phyloP scores from a whole-genome alignment of 2,329 filamentous ascomycete species.

The Myriosclerotinia curreyana region DNA sequence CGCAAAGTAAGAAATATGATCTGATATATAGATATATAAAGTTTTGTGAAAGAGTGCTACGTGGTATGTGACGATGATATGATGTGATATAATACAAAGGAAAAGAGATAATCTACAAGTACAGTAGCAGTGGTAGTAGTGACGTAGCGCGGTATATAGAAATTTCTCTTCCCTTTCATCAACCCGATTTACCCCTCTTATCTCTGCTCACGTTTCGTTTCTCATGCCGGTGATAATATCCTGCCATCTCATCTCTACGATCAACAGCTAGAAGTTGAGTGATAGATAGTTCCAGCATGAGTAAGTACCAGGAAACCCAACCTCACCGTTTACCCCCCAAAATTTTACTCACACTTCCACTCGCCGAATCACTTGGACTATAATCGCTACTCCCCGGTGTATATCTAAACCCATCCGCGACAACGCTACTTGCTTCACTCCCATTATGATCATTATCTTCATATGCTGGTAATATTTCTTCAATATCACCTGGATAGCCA shows the following conservation, averaged over 20 bases:
- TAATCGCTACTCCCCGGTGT: conserved; percentile 33
- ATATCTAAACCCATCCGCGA: conserved; percentile 37
- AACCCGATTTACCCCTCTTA: not conserved
- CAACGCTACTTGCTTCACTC: conserved; percentile 28
- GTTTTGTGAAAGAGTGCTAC: not conserved
- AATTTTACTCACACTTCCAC: conserved; percentile 34
- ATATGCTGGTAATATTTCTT: conserved; percentile 18
- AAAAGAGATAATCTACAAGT: not conserved
- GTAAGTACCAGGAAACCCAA: too few species aligned
- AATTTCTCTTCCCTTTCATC: not conserved
- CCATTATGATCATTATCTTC: conserved; percentile 17
- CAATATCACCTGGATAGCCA: not conserved
- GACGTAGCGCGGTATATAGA: not conserved
- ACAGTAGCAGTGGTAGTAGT: not conserved
- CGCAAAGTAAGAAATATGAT: not conserved
- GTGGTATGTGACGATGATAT: not conserved
- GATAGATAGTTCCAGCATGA: too few species aligned
- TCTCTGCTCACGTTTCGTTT: not conserved
- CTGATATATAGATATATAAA: not conserved
- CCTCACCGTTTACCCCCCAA: conserved; percentile 23
- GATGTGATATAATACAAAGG: not conserved
- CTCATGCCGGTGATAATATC: not conserved
- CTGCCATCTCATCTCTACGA: too few species aligned
- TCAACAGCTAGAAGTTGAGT: too few species aligned
- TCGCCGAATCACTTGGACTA: conserved; percentile 26